Evolutionary conservation across 1,139 yeast genomes (phyloP).

Genomic region (Meyerozyma sp.): DNA sequence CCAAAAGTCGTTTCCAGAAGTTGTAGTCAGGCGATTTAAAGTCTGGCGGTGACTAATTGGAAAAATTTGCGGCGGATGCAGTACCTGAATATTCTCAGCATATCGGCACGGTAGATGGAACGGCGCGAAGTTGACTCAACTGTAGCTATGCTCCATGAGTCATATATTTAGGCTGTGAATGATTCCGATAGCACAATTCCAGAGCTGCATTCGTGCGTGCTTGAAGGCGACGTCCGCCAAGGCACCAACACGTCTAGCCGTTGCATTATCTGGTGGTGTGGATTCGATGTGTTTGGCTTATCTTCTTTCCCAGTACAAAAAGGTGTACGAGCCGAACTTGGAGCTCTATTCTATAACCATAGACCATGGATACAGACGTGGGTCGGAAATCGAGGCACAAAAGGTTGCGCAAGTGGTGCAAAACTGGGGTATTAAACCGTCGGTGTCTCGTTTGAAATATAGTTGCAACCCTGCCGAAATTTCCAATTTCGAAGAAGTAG

Average conservation of each 20-base stretch:
- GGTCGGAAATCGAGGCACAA: constrained; percentile 45
- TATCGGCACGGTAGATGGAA: neutral
- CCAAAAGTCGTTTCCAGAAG: neutral
- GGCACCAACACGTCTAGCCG: constrained; percentile 7
- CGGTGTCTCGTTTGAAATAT: constrained; percentile 32
- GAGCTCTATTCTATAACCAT: constrained; percentile 49
- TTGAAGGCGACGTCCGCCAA: neutral
- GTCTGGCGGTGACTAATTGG: neutral
- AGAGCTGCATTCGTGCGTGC: neutral
- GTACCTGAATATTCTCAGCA: neutral
- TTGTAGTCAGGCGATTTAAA: neutral
- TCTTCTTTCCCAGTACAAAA: constrained; percentile 30
- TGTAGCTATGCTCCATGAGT: too few species aligned
- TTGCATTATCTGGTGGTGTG: constrained; percentile 77
- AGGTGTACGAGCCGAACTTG: constrained; percentile 16
- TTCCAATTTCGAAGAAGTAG: constrained; percentile 50
- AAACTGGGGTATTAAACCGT: constrained; percentile 38
- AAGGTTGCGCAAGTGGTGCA: constrained; percentile 28
- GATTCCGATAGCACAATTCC: neutral
- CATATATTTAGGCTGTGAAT: neutral
- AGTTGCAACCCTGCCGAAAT: constrained; percentile 17
- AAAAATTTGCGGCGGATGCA: neutral
- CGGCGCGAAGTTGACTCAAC: neutral
- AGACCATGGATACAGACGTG: constrained; percentile 49
- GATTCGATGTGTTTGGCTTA: constrained; percentile 69